phyloP scores from a whole-genome alignment of 2,329 filamentous ascomycete species.

The Fusarium sp. region DNA sequence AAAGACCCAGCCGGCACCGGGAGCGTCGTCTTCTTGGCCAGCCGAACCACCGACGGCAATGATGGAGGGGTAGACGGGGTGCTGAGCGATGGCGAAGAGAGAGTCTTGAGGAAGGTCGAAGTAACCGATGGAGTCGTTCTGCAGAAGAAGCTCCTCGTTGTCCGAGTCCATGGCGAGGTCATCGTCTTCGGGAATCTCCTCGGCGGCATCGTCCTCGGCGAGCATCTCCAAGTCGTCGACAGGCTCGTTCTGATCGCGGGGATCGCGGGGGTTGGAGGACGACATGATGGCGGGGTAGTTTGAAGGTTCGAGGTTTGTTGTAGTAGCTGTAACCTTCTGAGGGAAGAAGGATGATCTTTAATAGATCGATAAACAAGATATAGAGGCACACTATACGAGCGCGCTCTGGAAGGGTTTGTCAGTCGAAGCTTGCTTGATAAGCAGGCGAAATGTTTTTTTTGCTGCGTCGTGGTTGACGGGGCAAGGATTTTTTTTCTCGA shows the following conservation, averaged over 20 bases:
- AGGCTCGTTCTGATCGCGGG: conserved; percentile 36
- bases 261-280: conserved; percentile 45
- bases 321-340: neutral
- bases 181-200: conserved; percentile 77
- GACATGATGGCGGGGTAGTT: conserved; percentile 49
- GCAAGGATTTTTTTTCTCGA: conserved; percentile 42
- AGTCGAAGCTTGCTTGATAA: conserved; percentile 46
- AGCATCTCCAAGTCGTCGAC: conserved; percentile 52
- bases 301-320: conserved; percentile 10
- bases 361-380: neutral
- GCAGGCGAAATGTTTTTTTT: conserved; percentile 42
- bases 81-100: conserved; percentile 94
- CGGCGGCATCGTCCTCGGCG: conserved; percentile 74
- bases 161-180: conserved; percentile 86
- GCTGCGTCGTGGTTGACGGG: conserved; percentile 27
- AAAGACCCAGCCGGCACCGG: conserved; percentile 87
- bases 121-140: conserved; percentile 94
- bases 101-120: conserved; percentile 92
- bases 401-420: conserved; percentile 20
- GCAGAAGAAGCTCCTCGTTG: conserved; percentile 80
- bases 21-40: conserved; percentile 67
- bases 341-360: neutral
- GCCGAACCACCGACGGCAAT: conserved; percentile 87
- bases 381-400: neutral
- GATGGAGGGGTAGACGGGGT: conserved; percentile 81